Percentiles rank a stretch among this genome's conserved stretches.
Evolutionary conservation across 768 basidiomycete species (phyloP).

Genomic region (Suillus bovinus): DNA sequence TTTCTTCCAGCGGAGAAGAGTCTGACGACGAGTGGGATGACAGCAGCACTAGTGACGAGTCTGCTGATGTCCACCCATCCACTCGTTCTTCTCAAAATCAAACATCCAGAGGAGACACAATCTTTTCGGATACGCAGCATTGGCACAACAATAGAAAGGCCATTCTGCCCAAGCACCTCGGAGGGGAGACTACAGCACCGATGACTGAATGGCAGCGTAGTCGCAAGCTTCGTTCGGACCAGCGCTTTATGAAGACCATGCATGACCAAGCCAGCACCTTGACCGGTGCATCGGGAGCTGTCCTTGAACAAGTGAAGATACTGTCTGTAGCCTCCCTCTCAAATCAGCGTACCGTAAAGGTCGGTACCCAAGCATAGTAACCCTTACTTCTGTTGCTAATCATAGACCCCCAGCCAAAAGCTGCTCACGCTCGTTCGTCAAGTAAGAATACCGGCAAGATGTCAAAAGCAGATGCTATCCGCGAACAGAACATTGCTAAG

Average conservation of each 20-base stretch:
- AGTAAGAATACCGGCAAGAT: conserved; percentile 31
- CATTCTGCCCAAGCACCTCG: conserved; percentile 55
- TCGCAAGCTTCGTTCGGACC: conserved; percentile 43
- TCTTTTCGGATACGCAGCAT: conserved; percentile 53
- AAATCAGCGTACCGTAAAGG: conserved; percentile 16
- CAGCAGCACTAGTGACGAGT: conserved; percentile 18
- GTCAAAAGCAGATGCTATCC: conserved; percentile 42
- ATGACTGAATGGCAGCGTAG: conserved; percentile 37
- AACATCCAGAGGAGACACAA: conserved; percentile 38
- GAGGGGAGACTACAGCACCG: conserved; percentile 41
- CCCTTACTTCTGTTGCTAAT: not conserved
- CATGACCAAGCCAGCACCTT: conserved; percentile 62
- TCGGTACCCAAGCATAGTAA: not conserved
- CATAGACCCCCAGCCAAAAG: conserved; percentile 15
- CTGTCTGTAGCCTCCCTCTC: conserved; percentile 34
- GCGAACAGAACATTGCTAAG: conserved; percentile 44
- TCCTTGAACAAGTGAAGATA: conserved; percentile 56
- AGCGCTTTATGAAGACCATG: conserved; percentile 56
- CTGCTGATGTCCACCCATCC: conserved; percentile 7
- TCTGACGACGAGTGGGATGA: conserved; percentile 23
- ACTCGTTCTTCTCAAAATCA: not conserved
- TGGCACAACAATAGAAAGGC: conserved; percentile 56
- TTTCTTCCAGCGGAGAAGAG: not conserved
- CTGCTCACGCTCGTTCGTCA: conserved; percentile 15
- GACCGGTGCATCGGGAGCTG: conserved; percentile 59